Evolutionary conservation across 306 rosid genomes (phyloP), one percentile per base, ranked within the genome.

Genomic region (Vigna nakashimae): DNA sequence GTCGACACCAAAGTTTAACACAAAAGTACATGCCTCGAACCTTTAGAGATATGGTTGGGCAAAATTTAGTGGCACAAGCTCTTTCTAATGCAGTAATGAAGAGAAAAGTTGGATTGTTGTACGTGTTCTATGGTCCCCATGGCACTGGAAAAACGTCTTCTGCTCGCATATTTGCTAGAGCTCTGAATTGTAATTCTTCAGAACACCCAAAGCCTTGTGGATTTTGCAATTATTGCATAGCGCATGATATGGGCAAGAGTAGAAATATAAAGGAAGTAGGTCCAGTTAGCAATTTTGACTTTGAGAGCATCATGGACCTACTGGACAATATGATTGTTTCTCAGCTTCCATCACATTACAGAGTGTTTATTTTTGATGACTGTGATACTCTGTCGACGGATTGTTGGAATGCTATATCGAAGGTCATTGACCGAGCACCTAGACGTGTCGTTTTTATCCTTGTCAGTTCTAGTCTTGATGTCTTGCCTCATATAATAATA

Each of bases 371-470:
- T 79, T 92, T 96, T 70, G 94, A 96, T 83, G 99, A 92, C 66
- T 96, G 96, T 84, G 96, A 96, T 82, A 86, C 96, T 32, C 81
- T 92, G 62, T 86, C 98, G 38, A 63, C 87, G 26, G 93, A 88
- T 72, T 96, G 97, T 82, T 96, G 99, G 98, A 92, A 96, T 80
- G 93, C 94, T 77, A 87, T 96, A 72, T 90, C 93, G 9, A 96
- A 96, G 91, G 91, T 90, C 92, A 92, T 96, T 86, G 99, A 96
- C 87, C 93, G 94, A 87, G 98, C 96, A 70, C 99, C 98, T 32
- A 88, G 98, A 82, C 93, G 91, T 64, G 86, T 92, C 88, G 99
- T 96, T 90, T 92, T 96, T 85, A 88, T 96, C 83, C 96, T 96
- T 81, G 96, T 92, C 88, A 86, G 97, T 91, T 91, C 98, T 32